A percentile compares a stretch with the other conserved stretches of the same genome.
Evolutionary conservation across 1,139 yeast genomes (phyloP).

Genomic region (Arxiozyma slooffiae): DNA sequence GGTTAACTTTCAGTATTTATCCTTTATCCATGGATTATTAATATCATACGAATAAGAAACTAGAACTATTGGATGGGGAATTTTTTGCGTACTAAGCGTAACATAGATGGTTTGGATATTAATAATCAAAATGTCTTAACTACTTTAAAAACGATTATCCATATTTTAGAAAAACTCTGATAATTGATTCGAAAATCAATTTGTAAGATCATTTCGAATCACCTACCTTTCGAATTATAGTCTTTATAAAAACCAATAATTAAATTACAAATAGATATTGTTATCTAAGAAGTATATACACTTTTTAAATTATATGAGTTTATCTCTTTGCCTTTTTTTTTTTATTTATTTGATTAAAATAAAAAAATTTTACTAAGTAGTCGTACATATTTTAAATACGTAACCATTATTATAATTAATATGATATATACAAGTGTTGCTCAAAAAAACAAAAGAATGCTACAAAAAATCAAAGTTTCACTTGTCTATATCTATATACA

Average conservation of each 20-base stretch:
- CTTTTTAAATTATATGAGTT: too few species aligned
- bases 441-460: neutral
- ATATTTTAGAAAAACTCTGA: neutral
- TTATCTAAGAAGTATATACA: too few species aligned
- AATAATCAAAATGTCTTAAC: constrained; percentile 16
- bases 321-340: neutral
- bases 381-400: too few species aligned
- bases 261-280: neutral
- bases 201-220: too few species aligned
- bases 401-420: neutral
- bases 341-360: too few species aligned
- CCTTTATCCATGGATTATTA: constrained; percentile 10
- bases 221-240: neutral
- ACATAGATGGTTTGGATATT: constrained; percentile 10
- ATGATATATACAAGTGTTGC: neutral
- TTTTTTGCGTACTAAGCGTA: constrained; percentile 11
- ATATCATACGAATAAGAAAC: constrained; percentile 34
- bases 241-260: neutral
- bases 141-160: neutral
- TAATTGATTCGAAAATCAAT: neutral
- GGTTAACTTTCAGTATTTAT: constrained; percentile 43
- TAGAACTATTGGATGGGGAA: constrained; percentile 25
- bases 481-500: neutral
- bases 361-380: too few species aligned
- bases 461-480: neutral